Base-by-base conservation (phyloP, 306 rosid genomes). In the Medicago arabica region DNA sequence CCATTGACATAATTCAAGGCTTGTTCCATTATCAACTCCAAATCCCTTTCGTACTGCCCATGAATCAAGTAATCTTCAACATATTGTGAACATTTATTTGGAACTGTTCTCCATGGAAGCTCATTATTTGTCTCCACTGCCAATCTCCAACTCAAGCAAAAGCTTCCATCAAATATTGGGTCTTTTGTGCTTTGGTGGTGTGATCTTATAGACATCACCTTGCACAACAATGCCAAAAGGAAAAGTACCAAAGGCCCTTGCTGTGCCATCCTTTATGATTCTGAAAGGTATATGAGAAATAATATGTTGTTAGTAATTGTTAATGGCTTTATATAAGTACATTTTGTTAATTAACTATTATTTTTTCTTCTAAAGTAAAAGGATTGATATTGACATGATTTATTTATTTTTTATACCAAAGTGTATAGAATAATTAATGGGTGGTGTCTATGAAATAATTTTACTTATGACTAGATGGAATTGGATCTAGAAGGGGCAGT, bases 121-220 rank as follows among this genome's bases (percentile, higher is more conserved):
- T 86, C 86, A 79, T 86, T 90, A 89, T 87, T 86, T 19, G 87
- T n/a, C 73, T 93, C 98, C 81, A 89, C 98, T 5, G 75, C 95
- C 79, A 90, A 67, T 79, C 96, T 82, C 98, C 98, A 90, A 83
- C 96, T 89, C 82, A 85, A 75, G 79, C 93, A 88, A 68, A 83
- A 84, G 14, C 77, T 72, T 50, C 47, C 64, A 36, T 69, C 44
- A 61, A 19, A n/a, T n/a, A n/a, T 14, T 28, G 77, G 7, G 2
- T 61, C 59, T 2, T 57, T 41, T 6, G 9, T 61, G 50, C 38
- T 31, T 47, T 46, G 18, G 36, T 31, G 71, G 3, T 53, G 12
- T 21, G 64, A 58, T 39, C 73, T 75, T 53, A 41, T 65, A 49
- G 44, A 40, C 54, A 9, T 75, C 9, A 13, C 66, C 6, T 65